Base-by-base conservation (phyloP, 495 filamentous ascomycete species). In the Jackrogersella minutella region DNA sequence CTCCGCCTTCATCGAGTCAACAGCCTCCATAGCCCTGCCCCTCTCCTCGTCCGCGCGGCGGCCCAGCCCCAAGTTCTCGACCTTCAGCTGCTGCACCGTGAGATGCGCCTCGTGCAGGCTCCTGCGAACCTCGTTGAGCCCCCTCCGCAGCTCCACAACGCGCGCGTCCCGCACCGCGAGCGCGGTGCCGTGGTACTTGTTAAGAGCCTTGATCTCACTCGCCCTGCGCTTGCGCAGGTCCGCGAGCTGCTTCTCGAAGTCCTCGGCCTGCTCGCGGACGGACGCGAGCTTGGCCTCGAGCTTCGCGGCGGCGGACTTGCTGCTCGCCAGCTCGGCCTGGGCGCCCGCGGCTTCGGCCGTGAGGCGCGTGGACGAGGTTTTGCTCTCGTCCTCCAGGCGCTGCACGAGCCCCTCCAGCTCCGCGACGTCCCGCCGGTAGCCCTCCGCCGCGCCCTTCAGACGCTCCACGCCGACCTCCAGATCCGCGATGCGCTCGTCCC, bases 391-490 rank as follows among this genome's bases (percentile, higher is more conserved):
- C 65, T 93, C 90, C 54, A 92, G 74, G 0, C 73, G 73, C 22
- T 76, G 79, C 34, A 93, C 83, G 6, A 92, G 78, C 1, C 70
- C 61, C 72, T 93, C 88, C 0, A 93, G 80, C 44, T 82, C 78
- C 14, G 77, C 77, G 2, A 91, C 80, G 55, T 96, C 92, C 6
- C 80, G 74, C 7, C 83, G 79, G 68, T 93, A 93, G 10, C 81
- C 80, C 14, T 85, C 79, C 0, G 91, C 81, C 0, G 90, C 88
- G 22, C 76, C 69, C 63, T 84, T 85, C 21, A 93, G 79, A 26
- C 86, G 81, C 54, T 86, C 82, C 54, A 90, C 81, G 24, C 83
- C 82, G 9, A 83, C 64, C 13, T 85, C 81, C 21, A 90, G 82
- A 34, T 90, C 88, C 1, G 80, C 73, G 47, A 85, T 79, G 51